Conservation (phyloP, 371 early-diverging fungal species). For the Mucor mucedo region DNA sequence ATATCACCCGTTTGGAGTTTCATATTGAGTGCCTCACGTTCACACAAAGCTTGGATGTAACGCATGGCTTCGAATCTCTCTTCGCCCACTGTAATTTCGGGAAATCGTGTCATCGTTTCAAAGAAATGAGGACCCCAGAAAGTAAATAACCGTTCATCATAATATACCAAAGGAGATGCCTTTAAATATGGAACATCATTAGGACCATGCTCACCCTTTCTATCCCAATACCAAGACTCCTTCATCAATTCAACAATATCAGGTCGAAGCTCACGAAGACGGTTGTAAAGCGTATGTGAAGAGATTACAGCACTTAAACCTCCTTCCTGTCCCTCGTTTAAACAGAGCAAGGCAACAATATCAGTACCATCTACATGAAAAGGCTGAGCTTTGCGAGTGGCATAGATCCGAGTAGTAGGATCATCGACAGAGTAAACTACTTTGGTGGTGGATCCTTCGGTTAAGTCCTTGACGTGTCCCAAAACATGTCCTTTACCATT, state of each 20-base stretch:
- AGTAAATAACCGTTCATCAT: constrained; percentile 41
- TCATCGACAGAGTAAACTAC: constrained; percentile 40
- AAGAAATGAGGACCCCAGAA: constrained; percentile 56
- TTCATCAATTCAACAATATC: constrained; percentile 51
- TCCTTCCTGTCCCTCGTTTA: constrained; percentile 40
- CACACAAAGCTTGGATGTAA: constrained; percentile 46
- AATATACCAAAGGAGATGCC: constrained; percentile 40
- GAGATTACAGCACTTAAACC: constrained; percentile 48
- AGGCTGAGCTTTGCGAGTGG: constrained; percentile 53
- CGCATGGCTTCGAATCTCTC: constrained; percentile 46
- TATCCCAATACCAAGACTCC: constrained; percentile 52
- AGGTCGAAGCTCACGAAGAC: constrained; percentile 40
- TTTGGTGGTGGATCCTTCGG: constrained; percentile 46
- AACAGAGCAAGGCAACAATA: constrained; percentile 43
- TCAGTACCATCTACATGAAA: constrained; percentile 56
- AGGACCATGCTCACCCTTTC: constrained; percentile 44
- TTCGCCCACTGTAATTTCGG: constrained; percentile 31
- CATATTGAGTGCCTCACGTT: constrained; percentile 51
- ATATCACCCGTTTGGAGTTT: constrained; percentile 47
- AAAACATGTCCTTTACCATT: constrained; percentile 51
- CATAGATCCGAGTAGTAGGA: constrained; percentile 54
- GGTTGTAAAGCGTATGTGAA: constrained; percentile 52
- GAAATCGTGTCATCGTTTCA: constrained; percentile 48
- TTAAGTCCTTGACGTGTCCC: constrained; percentile 52
- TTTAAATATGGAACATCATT: constrained; percentile 37